Evolutionary conservation across 2,329 filamentous ascomycete genomes (phyloP), one percentile per base, ranked within the genome.

Genomic region (Cucurbitaria berberidis): DNA sequence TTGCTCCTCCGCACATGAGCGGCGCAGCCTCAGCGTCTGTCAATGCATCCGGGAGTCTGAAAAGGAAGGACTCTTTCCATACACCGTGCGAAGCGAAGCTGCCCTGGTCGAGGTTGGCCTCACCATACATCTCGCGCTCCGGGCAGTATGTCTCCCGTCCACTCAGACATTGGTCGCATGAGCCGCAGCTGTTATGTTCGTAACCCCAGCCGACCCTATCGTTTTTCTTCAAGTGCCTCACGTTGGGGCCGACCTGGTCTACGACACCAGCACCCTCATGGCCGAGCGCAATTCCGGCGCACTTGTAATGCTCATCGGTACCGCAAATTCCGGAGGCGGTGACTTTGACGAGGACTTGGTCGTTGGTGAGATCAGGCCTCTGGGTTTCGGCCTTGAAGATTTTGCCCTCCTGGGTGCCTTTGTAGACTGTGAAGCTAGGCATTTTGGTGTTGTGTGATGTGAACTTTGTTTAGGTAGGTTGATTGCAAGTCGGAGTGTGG

Each of bases 251-350:
- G 24, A 79, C 55, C 21, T 75, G 73, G 51, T 81, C 76, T 45
- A 85, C 75, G 7, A 82, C 62, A 43, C 83, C 83, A 27, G 80
- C 78, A 51, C 82, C 83, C 63, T 85, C 82, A 69, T 85, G 82
- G 40, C 82, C 82, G 24, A 84, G 76, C 3, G 51, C 78, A 71
- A 80, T 80, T 60, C 79, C 78, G 30, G 62, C 62, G 4, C 65
- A 57, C 48, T 72, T 70, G 70, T 76, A 78, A 70, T 80, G 78
- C 52, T 76, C 70, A 63, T 79, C 82, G 3, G 87, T 89, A 44
- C 84, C 85, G 70, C 88, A 90, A 45, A 89, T 77, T 26, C 88
- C 87, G 2, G 86, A 87, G 52, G 86, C 84, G 15, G 86, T 89
- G 56, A 89, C 78, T 49, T 80, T 81, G 66, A 90, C 69, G 24